A percentile compares a stretch with the other conserved stretches of the same genome.
Conservation (phyloP, 2,329 filamentous ascomycete species). For the Trichoderma polysporum region DNA sequence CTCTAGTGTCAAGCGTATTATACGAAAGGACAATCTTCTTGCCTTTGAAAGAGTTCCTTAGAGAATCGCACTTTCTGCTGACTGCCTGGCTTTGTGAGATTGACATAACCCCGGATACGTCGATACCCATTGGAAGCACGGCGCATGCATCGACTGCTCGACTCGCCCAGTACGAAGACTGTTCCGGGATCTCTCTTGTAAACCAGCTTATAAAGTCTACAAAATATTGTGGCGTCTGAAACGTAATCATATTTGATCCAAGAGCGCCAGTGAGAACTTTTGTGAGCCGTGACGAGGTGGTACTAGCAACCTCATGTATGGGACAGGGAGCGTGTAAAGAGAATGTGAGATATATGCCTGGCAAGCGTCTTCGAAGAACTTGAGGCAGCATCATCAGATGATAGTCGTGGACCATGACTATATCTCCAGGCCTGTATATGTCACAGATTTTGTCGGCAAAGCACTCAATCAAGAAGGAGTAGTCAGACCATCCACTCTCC, state of each 20-base stretch:
- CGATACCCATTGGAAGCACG: conserved; percentile 59
- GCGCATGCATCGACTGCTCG: conserved; percentile 65
- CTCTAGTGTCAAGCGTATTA: conserved; percentile 83
- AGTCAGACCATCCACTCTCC: conserved; percentile 88
- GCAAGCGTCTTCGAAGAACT: conserved; percentile 78
- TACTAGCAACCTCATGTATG: conserved; percentile 92
- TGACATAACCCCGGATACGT: conserved; percentile 73
- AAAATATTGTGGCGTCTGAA: conserved; percentile 92
- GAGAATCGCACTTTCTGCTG: conserved; percentile 67
- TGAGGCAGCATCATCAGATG: conserved; percentile 85
- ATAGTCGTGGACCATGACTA: conserved; percentile 91
- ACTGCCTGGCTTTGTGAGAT: conserved; percentile 69
- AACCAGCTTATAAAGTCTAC: conserved; percentile 92
- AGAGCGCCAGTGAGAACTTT: conserved; percentile 84
- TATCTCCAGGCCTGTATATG: conserved; percentile 85
- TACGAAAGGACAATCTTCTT: conserved; percentile 93
- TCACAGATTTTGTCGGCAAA: conserved; percentile 87
- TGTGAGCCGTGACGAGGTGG: conserved; percentile 79
- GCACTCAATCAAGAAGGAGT: conserved; percentile 84
- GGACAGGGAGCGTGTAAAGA: conserved; percentile 92
- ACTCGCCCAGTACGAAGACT: conserved; percentile 76
- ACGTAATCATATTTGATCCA: conserved; percentile 86
- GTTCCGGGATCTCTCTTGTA: conserved; percentile 73
- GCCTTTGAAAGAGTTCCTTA: conserved; percentile 73
- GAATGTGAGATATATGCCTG: conserved; percentile 89